Evolutionary conservation across 2,329 filamentous ascomycete genomes (phyloP), one percentile per base, ranked within the genome.

Genomic region (Annulohypoxylon truncatum): DNA sequence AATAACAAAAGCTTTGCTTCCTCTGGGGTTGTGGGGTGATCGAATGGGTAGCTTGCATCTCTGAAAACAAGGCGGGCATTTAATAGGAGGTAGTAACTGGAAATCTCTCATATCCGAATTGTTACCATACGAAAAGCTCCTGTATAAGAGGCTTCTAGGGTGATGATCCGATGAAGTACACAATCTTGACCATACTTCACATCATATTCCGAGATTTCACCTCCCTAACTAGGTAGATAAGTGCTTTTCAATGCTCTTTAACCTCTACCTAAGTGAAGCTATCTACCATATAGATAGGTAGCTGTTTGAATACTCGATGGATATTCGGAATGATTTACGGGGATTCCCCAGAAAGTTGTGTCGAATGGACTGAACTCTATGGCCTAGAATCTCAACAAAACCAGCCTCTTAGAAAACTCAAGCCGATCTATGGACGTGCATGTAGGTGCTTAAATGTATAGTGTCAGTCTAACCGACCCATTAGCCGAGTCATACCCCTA

Each of bases 341-440:
- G 20, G n/a, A 2, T 40, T 29, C 12, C 22, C 35, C 18, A 40
- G 54, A 54, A 18, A 31, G 29, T 31, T 18, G 7, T 26, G 12
- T 18, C 4, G 47, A 40, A 4, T 26, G 31, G 26, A 18, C 52
- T 57, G 15, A 67, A 64, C 52, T 54, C 47, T 61, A 61, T 60
- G 47, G 24, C 44, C 22, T 31, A 57, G 50, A 51, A 40, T 4
- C 3, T 33, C 7, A 26, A 57, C 20, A 38, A 48, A 44, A 26
- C 9, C 12, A 29, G n/a, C 8, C 26, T 13, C 22, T 22, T 20
- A 20, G 48, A 31, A 57, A 61, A 38, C 44, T 10, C 44, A 50
- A 51, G 4, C 42, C 50, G 33, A 50, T 38, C n/a, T n/a, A 38
- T 5, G 5, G 35, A 18, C 13, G 20, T 38, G 8, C n/a, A n/a